Evolutionary conservation across 257 asterid species (phyloP).

Genomic region (Gentiana dahurica): DNA sequence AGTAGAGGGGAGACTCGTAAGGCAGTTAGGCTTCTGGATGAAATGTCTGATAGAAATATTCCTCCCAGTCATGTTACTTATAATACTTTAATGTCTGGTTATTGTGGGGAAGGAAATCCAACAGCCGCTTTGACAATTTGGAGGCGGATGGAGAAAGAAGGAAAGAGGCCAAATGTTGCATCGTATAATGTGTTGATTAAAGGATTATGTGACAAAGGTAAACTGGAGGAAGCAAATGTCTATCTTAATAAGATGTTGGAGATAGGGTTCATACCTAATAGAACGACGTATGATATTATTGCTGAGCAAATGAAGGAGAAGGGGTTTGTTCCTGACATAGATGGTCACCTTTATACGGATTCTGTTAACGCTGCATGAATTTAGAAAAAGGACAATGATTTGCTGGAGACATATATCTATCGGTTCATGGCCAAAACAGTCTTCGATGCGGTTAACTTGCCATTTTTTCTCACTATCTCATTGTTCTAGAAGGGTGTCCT

Average conservation of each 20-base stretch:
- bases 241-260: slow-evolving; percentile 87
- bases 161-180: slow-evolving; percentile 61
- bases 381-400: too few relatives aligned
- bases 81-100: slow-evolving; percentile 60
- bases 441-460: too few relatives aligned
- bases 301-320: slow-evolving; percentile 76
- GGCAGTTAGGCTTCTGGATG: slow-evolving; percentile 65
- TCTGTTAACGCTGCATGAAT: slow-evolving; percentile 11
- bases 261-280: slow-evolving; percentile 74
- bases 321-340: slow-evolving; percentile 77
- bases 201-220: slow-evolving; percentile 51
- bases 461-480: too few relatives aligned
- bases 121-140: slow-evolving; percentile 52
- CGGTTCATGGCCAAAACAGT: too few relatives aligned
- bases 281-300: slow-evolving; percentile 61
- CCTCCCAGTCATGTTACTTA: slow-evolving; percentile 60
- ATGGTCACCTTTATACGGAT: slow-evolving; percentile 60
- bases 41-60: slow-evolving; percentile 50
- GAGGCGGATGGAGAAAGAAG: slow-evolving; percentile 80
- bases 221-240: slow-evolving; percentile 58
- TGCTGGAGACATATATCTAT: too few relatives aligned
- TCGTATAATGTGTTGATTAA: slow-evolving; percentile 71
- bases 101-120: slow-evolving; percentile 52
- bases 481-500: too few relatives aligned
- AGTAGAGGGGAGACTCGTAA: slow-evolving; percentile 47